Base-by-base conservation (phyloP, 805 yeast species). In the Brettanomyces sp. region DNA sequence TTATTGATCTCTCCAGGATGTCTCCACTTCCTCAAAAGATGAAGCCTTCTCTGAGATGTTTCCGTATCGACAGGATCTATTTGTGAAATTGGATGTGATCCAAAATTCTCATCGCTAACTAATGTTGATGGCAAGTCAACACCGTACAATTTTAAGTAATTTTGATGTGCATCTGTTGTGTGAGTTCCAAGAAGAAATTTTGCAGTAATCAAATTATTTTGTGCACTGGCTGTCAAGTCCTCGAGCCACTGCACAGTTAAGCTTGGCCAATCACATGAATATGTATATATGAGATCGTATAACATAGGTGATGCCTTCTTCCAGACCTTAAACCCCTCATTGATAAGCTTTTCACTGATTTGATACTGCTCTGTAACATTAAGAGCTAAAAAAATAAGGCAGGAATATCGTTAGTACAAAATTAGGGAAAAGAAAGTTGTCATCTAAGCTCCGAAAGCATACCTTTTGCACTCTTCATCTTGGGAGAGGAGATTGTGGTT, bases 271-370 rank as follows among this genome's bases (percentile, higher is more conserved):
- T 78, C 74, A 24, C 80, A 66, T 7, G 83, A 79, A 42, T 74
- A 75, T 3, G 93, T 82, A 50, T 84, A 80, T 41, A 87, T 68
- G 50, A 82, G 74, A 53, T 82, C 85, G 62, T 87, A 87, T 49
- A 87, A 67, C 52, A 85, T 68, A 3, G 95, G 95, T 12, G 85
- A 82, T 2, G 91, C 76, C 56, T 86, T 85, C 60, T 86, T 87
- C 96, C 96, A 87, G 47, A 81, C 76, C 54, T 78, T 78, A 69
- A 74, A 84, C 64, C 85, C 93, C 62, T 85, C 95, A 55, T 85
- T 85, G 49, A 73, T 70, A 8, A 82, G 63, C 57, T 83, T 84
- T 55, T 80, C 85, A 42, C 70, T 69, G 43, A 70, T 66, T 53
- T 77, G 80, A 55, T 76, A 77, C 48, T 72, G 55, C 37, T 58